Percentiles rank a stretch among this genome's conserved stretches.
Conservation (phyloP, 2,329 filamentous ascomycete species). For the Thelonectria olida region DNA sequence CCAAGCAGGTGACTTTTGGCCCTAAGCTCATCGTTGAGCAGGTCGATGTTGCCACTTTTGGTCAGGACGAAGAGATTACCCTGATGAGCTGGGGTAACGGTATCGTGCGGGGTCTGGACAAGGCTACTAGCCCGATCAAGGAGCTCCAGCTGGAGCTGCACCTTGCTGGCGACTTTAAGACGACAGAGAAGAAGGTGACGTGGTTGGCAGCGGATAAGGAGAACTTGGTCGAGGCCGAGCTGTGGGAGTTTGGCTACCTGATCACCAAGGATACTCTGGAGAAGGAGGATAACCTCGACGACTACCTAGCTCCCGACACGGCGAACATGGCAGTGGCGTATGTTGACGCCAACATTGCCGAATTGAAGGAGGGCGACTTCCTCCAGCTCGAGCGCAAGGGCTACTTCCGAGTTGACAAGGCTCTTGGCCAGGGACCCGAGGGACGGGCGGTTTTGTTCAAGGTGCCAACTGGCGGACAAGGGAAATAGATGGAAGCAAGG, state of each 20-base stretch:
- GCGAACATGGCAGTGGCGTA: conserved; percentile 78
- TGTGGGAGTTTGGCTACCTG: conserved; percentile 95
- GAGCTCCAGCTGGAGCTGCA: conserved; percentile 85
- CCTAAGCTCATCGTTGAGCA: conserved; percentile 84
- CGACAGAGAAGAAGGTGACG: conserved; percentile 95
- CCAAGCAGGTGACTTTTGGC: conserved; percentile 85
- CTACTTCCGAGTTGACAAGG: conserved; percentile 86
- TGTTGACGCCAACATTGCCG: conserved; percentile 82
- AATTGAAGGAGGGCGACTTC: conserved; percentile 86
- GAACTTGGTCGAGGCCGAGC: conserved; percentile 81
- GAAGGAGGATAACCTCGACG: conserved; percentile 85
- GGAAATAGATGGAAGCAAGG: conserved; percentile 23
- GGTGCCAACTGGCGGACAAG: conserved; percentile 65
- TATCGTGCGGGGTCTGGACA: conserved; percentile 74
- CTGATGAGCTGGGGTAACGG: conserved; percentile 98
- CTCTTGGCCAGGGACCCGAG: conserved; percentile 58
- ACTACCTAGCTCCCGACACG: conserved; percentile 81
- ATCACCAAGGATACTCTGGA: conserved; percentile 95
- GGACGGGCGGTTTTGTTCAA: conserved; percentile 65
- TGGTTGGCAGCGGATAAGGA: conserved; percentile 85
- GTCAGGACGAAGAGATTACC: conserved; percentile 88
- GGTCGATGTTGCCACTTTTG: conserved; percentile 83
- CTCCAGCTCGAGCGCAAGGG: conserved; percentile 96
- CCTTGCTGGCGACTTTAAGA: conserved; percentile 91
- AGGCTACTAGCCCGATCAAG: conserved; percentile 66